Evolutionary conservation across 495 filamentous ascomycete genomes (phyloP), one percentile per base, ranked within the genome.

Genomic region (Penicillium steckii): DNA sequence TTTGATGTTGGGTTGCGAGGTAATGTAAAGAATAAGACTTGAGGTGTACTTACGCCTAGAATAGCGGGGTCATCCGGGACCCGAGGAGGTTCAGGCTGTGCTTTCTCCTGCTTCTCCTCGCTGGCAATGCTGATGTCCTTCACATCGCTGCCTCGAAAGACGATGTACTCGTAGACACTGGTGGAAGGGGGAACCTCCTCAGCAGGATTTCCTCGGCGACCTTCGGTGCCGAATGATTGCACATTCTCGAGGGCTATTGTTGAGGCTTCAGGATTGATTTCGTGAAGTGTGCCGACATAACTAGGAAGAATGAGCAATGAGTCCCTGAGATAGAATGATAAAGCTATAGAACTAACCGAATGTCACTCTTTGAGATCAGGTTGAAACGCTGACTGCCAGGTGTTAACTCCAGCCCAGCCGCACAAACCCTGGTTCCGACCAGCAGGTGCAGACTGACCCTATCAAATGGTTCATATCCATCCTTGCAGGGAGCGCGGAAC

Each of bases 61-160:
- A 99, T 97, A 44, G 95, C 95, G 64, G 94, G 95, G 72, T 99
- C 94, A 76, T 97, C 86, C 13, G 91, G 92, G 56, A 96, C 82
- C 59, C 84, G 82, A 18, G 88, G 89, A 42, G 73, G 74, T 54
- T 81, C 73, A 52, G 75, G 68, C 38, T 85, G 82, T 61, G 86
- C 77, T 56, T 83, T 84, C 66, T 94, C 86, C 67, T 91, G 87
- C 6, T 87, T 83, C 32, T 82, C 78, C 57, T 66, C 61, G 6
- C 94, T 85, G 53, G 95, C 91, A 60, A 99, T 89, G 50, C 88
- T 86, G 60, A 99, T 81, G 67, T 99, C 93, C 74, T 97, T 97
- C 64, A 99, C 94, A 79, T 99, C 94, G 68, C 91, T 96, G 46
- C 95, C 94, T 41, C 93, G 89, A 69, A 99, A 99, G 53, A 99